phyloP scores from a whole-genome alignment of 2,329 filamentous ascomycete genomes.

The Aspergillus viridinutans region DNA sequence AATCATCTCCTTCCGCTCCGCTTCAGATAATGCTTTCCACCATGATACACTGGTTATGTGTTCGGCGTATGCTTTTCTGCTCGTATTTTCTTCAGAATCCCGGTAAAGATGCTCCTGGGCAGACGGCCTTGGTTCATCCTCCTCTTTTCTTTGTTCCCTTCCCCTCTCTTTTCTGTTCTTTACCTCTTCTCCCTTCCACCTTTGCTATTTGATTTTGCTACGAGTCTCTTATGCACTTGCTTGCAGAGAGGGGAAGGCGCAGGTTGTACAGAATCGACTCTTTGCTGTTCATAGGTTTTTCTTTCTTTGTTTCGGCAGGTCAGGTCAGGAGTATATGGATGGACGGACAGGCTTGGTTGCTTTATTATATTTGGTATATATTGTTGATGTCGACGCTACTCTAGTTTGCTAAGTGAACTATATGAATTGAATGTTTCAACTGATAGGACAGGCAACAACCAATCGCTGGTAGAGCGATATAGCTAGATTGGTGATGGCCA shows the following conservation, averaged over 20 bases:
- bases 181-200: background rate
- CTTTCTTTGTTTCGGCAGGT: background rate
- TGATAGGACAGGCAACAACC: background rate
- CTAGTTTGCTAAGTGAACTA: background rate
- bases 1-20: background rate
- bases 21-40: background rate
- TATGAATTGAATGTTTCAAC: background rate
- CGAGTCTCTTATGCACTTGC: background rate
- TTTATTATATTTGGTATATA: background rate
- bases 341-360: background rate
- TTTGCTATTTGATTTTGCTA: background rate
- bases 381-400: background rate
- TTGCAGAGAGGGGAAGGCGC: background rate
- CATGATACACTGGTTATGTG: background rate
- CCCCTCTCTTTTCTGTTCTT: background rate
- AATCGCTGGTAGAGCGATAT: background rate
- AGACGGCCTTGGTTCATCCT: background rate
- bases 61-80: background rate
- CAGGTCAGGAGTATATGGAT: background rate
- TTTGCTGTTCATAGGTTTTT: background rate
- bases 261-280: background rate
- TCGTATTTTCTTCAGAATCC: background rate
- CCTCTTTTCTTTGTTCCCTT: background rate
- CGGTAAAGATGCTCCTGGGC: background rate
- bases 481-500: background rate